Evolutionary conservation across 257 asterid genomes (phyloP).

Genomic region (Buddleja alternifolia): DNA sequence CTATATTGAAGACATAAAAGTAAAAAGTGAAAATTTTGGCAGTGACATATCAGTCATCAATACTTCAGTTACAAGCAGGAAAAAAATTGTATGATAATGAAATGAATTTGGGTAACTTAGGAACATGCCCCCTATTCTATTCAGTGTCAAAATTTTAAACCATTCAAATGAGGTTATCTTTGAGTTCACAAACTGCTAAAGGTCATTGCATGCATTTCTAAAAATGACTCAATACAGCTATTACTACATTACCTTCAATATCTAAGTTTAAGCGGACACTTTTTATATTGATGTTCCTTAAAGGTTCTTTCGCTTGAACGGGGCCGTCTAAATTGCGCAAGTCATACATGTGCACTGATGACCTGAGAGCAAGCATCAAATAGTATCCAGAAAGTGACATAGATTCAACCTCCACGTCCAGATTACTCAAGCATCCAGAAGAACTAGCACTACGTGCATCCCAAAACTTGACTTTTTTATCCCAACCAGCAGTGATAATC

Average conservation of each 20-base stretch:
- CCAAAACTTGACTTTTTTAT: conserved; percentile 77
- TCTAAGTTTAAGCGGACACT: conserved; percentile 73
- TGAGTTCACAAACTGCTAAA: conserved; percentile 18
- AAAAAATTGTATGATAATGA: background rate
- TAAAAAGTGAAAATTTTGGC: conserved; percentile 1
- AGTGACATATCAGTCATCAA: background rate
- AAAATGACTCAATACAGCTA: conserved; percentile 16
- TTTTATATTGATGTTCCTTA: conserved; percentile 50
- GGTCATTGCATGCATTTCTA: conserved; percentile 17
- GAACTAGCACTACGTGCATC: conserved; percentile 61
- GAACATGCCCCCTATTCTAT: background rate
- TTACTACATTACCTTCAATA: conserved; percentile 61
- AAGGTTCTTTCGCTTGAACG: conserved; percentile 48
- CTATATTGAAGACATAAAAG: background rate
- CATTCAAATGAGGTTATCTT: background rate
- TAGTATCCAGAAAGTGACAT: conserved; percentile 64
- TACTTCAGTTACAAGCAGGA: background rate
- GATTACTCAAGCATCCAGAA: conserved; percentile 49
- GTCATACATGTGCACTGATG: conserved; percentile 68
- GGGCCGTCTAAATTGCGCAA: conserved; percentile 53
- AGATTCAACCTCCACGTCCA: conserved; percentile 62
- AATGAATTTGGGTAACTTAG: background rate
- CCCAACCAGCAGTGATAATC: conserved; percentile 74
- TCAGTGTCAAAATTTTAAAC: conserved; percentile 1
- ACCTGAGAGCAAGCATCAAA: conserved; percentile 69